phyloP scores from a whole-genome alignment of 768 basidiomycete species.

The Panellus pusillus region DNA sequence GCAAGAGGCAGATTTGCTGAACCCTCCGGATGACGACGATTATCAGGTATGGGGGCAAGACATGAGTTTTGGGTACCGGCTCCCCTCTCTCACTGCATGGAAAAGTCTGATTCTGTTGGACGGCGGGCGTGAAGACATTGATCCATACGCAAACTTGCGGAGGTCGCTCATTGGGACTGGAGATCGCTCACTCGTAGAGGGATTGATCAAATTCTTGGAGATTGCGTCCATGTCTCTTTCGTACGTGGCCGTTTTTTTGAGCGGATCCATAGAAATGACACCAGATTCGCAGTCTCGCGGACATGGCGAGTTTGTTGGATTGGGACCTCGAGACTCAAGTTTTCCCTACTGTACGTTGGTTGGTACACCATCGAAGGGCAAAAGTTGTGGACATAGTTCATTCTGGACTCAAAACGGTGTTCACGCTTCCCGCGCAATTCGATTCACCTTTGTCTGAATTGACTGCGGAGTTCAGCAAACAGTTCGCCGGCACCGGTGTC shows the following conservation, averaged over 20 bases:
- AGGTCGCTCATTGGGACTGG: conserved; percentile 62
- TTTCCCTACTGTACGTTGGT: conserved; percentile 88
- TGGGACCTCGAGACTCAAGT: conserved; percentile 84
- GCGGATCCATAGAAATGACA: conserved; percentile 3
- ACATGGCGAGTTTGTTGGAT: conserved; percentile 78
- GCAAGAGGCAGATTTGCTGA: conserved; percentile 49
- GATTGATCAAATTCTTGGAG: conserved; percentile 74
- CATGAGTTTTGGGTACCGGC: conserved; percentile 68
- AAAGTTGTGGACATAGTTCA: conserved; percentile 89
- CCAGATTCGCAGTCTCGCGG: conserved; percentile 53
- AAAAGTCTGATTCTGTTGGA: conserved; percentile 84
- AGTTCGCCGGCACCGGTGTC: conserved; percentile 61
- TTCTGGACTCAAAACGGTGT: conserved; percentile 75
- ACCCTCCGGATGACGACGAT: conserved; percentile 54
- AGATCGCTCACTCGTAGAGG: conserved; percentile 67
- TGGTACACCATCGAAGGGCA: conserved; percentile 87
- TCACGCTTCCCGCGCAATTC: conserved; percentile 69
- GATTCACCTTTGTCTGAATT: conserved; percentile 56
- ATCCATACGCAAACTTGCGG: conserved; percentile 59
- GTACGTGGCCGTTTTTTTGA: conserved; percentile 42
- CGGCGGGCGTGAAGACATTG: conserved; percentile 46
- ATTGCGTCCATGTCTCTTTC: conserved; percentile 73
- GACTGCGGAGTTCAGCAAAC: conserved; percentile 56
- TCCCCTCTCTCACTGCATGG: conserved; percentile 84
- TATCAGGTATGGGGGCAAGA: conserved; percentile 63